Evolutionary conservation across 2,329 filamentous ascomycete species (phyloP).

Genomic region (Aspergillus flavus): DNA sequence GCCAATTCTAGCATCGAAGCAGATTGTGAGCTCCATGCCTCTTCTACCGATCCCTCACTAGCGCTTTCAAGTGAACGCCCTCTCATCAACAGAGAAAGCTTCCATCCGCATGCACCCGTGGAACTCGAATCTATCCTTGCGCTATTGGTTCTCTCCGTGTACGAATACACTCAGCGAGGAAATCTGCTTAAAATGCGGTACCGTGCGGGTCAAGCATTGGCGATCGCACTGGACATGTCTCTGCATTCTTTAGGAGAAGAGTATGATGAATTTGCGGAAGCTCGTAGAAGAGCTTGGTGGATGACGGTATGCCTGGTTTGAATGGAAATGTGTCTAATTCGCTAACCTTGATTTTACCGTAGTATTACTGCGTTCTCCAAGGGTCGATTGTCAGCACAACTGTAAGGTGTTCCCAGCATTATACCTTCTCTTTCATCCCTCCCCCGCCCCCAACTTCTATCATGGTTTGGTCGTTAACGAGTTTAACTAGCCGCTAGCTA

Average conservation of each 20-base stretch:
- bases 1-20: constrained; percentile 44
- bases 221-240: constrained; percentile 47
- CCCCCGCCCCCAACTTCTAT: neutral
- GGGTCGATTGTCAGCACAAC: constrained; percentile 49
- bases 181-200: constrained; percentile 51
- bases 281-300: constrained; percentile 50
- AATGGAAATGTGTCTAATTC: neutral
- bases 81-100: constrained; percentile 34
- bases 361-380: constrained; percentile 50
- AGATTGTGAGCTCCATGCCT: constrained; percentile 47
- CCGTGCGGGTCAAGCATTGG: constrained; percentile 47
- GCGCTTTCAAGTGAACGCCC: constrained; percentile 38
- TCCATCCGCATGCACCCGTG: constrained; percentile 44
- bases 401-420: constrained; percentile 27
- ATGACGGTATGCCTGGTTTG: constrained; percentile 44
- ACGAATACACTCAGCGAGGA: constrained; percentile 50
- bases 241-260: constrained; percentile 40
- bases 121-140: constrained; percentile 47
- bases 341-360: constrained; percentile 2
- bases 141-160: constrained; percentile 46
- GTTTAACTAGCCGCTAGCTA: constrained; percentile 41
- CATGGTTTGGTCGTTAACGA: constrained; percentile 13
- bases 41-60: constrained; percentile 43
- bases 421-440: neutral
- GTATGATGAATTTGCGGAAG: constrained; percentile 43